Evolutionary conservation across 176 grass and related monocot genomes (phyloP).

Genomic region (Bolboschoenus planiculmis): DNA sequence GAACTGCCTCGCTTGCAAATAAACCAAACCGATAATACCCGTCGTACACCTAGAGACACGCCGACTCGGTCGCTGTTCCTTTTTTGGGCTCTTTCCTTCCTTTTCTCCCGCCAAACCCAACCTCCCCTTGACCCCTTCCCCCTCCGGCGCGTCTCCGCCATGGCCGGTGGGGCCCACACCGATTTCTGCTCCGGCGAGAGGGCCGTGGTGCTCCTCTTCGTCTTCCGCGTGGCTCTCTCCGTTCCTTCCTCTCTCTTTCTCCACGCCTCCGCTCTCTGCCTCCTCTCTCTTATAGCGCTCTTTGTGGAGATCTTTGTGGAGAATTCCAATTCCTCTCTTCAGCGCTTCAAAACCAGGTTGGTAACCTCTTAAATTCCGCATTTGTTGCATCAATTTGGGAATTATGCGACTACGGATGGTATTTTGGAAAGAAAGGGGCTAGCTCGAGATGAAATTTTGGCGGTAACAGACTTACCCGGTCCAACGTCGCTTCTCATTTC

Average conservation of each 20-base stretch:
- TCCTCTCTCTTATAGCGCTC: slow-evolving; percentile 43
- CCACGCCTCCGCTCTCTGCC: slow-evolving; percentile 30
- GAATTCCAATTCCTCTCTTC: slow-evolving; percentile 3
- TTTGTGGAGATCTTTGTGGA: slow-evolving; percentile 66
- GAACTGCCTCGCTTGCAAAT: too few relatives aligned
- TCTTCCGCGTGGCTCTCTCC: slow-evolving; percentile 50
- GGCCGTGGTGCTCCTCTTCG: slow-evolving; percentile 72
- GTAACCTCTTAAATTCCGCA: background rate
- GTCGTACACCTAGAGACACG: background rate
- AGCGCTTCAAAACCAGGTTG: slow-evolving; percentile 67
- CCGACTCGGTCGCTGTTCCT: background rate
- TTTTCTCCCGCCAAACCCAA: background rate
- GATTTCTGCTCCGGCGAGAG: slow-evolving; percentile 63
- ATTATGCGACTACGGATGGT: background rate
- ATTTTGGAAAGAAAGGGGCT: background rate
- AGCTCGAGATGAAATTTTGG: background rate
- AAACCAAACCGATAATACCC: background rate
- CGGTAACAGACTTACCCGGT: background rate
- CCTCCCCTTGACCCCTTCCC: background rate
- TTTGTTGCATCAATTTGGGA: background rate
- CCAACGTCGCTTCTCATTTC: background rate
- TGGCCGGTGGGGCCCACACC: slow-evolving; percentile 3
- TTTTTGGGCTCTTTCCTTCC: background rate
- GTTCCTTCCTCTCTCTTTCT: slow-evolving; percentile 43
- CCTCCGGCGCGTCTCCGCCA: background rate